These are phyloP conservation scores for Kluyveromyces lactis DNA, from an alignment of 805 yeast genomes.

Conservation along the genomic window DNA sequence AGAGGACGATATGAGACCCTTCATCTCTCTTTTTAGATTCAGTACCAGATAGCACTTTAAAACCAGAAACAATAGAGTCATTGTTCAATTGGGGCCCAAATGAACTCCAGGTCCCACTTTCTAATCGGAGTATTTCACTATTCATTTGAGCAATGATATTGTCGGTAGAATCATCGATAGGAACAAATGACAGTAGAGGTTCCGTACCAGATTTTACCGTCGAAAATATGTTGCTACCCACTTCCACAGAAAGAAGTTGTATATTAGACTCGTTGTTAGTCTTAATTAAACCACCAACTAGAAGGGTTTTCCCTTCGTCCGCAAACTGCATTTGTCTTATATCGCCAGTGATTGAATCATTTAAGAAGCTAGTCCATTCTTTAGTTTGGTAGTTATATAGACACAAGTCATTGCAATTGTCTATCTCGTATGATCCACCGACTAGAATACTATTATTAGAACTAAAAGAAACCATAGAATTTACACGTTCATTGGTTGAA, in stretches of 20 bases:
- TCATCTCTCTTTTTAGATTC: neutral
- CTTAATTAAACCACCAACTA: slow-evolving; percentile 49
- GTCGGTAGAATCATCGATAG: slow-evolving; percentile 37
- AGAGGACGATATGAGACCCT: slow-evolving; percentile 12
- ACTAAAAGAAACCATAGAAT: slow-evolving; percentile 35
- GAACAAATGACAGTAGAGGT: slow-evolving; percentile 34
- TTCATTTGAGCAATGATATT: slow-evolving; percentile 28
- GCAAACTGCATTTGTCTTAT: slow-evolving; percentile 47
- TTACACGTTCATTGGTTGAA: slow-evolving; percentile 32
- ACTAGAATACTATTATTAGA: slow-evolving; percentile 38
- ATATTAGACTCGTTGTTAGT: slow-evolving; percentile 31
- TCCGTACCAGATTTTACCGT: slow-evolving; percentile 11
- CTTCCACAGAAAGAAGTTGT: slow-evolving; percentile 35
- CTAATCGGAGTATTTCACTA: slow-evolving; percentile 1
- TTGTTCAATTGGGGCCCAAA: slow-evolving; percentile 3
- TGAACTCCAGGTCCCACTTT: neutral
- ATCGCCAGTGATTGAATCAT: slow-evolving; percentile 38
- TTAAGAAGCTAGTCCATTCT: slow-evolving; percentile 41
- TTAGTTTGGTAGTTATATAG: slow-evolving; percentile 46
- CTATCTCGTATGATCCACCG: slow-evolving; percentile 67
- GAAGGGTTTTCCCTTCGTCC: slow-evolving; percentile 27
- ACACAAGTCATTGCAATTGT: slow-evolving; percentile 59
- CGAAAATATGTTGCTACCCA: slow-evolving; percentile 8
- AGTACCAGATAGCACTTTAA: neutral
- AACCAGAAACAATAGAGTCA: slow-evolving; percentile 1